Base-by-base conservation (phyloP, 352 stramenopile species). In the Globisporangium middletonii region DNA sequence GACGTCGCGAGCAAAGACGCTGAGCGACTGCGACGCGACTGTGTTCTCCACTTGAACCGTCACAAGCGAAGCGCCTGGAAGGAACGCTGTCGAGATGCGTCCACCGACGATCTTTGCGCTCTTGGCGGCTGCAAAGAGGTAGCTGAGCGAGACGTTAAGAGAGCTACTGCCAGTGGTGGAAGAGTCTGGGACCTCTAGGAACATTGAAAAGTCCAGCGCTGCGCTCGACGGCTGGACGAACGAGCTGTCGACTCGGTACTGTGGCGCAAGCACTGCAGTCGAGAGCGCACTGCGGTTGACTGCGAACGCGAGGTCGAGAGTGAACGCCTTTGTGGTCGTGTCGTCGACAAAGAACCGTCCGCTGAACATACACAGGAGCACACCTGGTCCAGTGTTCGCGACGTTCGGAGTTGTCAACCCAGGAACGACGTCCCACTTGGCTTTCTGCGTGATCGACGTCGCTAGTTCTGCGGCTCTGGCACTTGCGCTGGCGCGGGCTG, bases 331-430 rank as follows among this genome's bases (percentile, higher is more conserved):
- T 6, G 73, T 64, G 1, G 64, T 63, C 19, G 47, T 59, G 28
- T 84, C 78, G 30, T 87, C 75, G 23, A 81, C 53, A 33, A 83
- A 79, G 53, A 87, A 73, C 38, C 77, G 67, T 6, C 74, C 74
- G 0, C 67, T 81, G 55, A 84, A 87, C 2, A 67, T 68, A 9
- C 65, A 68, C 26, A 87, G 23, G 9, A 84, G 28, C 35, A 87
- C 68, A 4, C 77, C 77, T n/a, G 30, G 45, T 11, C 53, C 48
- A 38, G 61, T 43, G 51, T 62, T 55, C 6, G 65, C 26, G 13
- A 72, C 42, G 5, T 30, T 53, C 7, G 45, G n/a, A 13, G 68
- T 59, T 11, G 15, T 45, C 33, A 78, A 62, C n/a, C 75, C 77
- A 48, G 65, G 55, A 23, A 87, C 46, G 0, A 46, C 4, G 48